A percentile compares a stretch with the other conserved stretches of the same genome.
These are phyloP conservation scores for Psilocybe azurescens DNA, from an alignment of 768 basidiomycete species.

Conservation along the genomic window DNA sequence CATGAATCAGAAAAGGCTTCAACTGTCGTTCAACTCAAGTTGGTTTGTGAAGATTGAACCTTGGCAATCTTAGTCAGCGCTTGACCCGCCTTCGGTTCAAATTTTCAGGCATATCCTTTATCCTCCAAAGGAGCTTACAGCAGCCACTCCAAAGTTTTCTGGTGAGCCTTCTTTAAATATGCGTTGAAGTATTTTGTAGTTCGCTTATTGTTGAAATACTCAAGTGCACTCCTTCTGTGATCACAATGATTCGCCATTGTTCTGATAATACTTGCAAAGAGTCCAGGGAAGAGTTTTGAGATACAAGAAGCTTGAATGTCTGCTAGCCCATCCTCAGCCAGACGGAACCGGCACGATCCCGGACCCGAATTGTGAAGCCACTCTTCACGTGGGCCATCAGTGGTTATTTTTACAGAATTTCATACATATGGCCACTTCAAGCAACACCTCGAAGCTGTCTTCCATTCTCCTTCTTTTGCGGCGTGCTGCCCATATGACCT, in stretches of 20 bases:
- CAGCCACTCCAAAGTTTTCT: no score
- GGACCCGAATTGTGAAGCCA: neutral
- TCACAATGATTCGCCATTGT: no score
- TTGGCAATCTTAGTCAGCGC: neutral
- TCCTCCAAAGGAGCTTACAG: neutral
- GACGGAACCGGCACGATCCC: neutral
- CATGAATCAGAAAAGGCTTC: no score
- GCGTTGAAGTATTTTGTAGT: no score
- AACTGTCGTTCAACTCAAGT: no score
- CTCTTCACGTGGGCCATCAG: neutral
- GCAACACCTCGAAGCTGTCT: neutral
- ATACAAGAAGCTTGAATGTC: no score
- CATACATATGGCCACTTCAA: neutral
- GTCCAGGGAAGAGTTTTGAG: no score
- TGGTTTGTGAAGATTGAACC: neutral
- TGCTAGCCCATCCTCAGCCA: neutral
- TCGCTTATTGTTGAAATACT: no score
- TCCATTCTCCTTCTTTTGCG: neutral
- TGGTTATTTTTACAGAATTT: constrained; percentile 4
- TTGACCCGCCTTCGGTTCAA: neutral
- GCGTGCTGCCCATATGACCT: constrained; percentile 21
- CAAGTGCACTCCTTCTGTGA: no score
- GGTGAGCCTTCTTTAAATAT: no score
- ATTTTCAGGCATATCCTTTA: neutral
- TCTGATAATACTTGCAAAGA: no score